Evolutionary conservation across 2,329 filamentous ascomycete genomes (phyloP), one percentile per base, ranked within the genome.

Genomic region (Xylaria hypoxylon): DNA sequence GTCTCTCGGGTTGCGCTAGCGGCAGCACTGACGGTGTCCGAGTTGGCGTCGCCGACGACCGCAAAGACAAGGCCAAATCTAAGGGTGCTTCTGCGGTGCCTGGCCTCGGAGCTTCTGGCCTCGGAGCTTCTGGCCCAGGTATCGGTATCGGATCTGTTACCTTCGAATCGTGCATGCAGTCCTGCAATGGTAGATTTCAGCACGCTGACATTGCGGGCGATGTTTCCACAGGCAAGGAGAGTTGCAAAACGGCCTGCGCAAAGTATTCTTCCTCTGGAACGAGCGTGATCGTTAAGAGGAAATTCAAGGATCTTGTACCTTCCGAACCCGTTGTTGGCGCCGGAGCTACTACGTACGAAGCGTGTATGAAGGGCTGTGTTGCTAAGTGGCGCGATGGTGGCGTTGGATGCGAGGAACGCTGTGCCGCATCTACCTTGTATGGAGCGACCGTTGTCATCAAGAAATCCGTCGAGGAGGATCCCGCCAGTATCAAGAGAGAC

Each of bases 121-220:
- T 31, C 35, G 59, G 38, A 44, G 59, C 11, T 7, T 11, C 11
- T 6, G 31, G 7, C 15, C 31, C 59, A 3, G 40, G 15, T 13
- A 24, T 62, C 24, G 45, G 44, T 13, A 45, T 42, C 15, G 57
- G 55, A 33, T 13, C 13, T 3, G 11, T 35, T 3, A 59, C 60
- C 13, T 70, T 38, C 47, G 59, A 70, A 4, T 42, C 26, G 5
- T 70, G 67, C 44, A 55, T 69, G 52, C 26, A 24, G 6, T 28
- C 24, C 2, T 67, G 64, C 57, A 22, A n/a, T 1, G 19, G 24
- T 7, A 33, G 38, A 8, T 17, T 11, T 11, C 64, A 69, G 48
- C 33, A 28, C 28, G 55, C 51, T 31, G 50, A 57, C 7, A 56
- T 68, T 10, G 52, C 48, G n/a, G 38, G 42, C 13, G 47, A 59